phyloP scores from a whole-genome alignment of 768 basidiomycete genomes.

The Termitomyces bulborhizus region DNA sequence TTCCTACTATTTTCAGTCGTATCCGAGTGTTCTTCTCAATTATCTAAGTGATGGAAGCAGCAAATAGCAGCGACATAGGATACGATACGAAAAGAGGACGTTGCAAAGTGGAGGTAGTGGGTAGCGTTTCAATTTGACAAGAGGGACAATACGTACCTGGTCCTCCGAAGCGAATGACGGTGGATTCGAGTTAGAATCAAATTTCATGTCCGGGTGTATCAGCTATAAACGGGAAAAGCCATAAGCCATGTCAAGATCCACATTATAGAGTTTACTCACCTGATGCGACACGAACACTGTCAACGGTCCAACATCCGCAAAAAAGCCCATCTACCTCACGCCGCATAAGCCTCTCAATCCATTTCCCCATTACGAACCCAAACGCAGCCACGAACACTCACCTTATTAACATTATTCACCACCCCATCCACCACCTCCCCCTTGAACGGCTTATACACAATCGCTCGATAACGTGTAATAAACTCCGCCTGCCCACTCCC shows the following conservation, averaged over 20 bases:
- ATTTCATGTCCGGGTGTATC: conserved; percentile 90
- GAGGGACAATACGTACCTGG: conserved; percentile 44
- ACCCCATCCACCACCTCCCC: conserved; percentile 97
- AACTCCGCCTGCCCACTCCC: conserved; percentile 97
- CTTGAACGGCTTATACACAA: conserved; percentile 99
- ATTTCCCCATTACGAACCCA: neutral
- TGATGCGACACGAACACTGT: conserved; percentile 95
- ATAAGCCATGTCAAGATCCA: conserved; percentile 1
- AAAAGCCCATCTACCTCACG: conserved; percentile 89
- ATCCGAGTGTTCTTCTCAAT: conserved; percentile 93
- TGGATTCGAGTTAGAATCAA: conserved; percentile 95
- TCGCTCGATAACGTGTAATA: conserved; percentile 87
- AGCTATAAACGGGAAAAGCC: conserved; percentile 42
- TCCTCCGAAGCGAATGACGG: conserved; percentile 92
- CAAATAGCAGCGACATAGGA: neutral
- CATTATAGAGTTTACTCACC: conserved; percentile 36
- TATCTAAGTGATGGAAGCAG: conserved; percentile 40
- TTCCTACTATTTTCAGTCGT: conserved; percentile 96
- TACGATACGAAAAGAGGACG: neutral
- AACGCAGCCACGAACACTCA: conserved; percentile 26
- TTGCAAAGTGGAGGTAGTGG: neutral
- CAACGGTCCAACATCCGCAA: conserved; percentile 92
- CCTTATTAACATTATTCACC: conserved; percentile 94
- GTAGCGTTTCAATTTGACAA: neutral
- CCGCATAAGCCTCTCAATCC: neutral